These are phyloP conservation scores for Chamaecrista fasciculata DNA, from an alignment of 306 rosid genomes.

Conservation along the genomic window DNA sequence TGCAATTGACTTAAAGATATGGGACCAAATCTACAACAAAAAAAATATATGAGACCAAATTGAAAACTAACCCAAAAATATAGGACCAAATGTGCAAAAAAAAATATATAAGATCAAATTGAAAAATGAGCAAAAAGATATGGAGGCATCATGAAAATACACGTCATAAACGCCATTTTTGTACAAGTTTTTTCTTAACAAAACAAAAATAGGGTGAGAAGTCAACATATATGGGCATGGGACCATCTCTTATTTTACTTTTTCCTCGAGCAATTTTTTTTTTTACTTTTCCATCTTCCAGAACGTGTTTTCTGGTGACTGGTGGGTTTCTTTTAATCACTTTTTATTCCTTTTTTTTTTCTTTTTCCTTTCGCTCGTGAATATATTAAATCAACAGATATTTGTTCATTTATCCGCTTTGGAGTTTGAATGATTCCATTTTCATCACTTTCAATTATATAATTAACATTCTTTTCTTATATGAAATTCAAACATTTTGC, in stretches of 20 bases:
- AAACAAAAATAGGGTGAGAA: slow-evolving; percentile 24
- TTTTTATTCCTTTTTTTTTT: not conserved
- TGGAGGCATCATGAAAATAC: slow-evolving; percentile 4
- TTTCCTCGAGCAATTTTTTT: not conserved
- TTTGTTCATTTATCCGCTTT: not conserved
- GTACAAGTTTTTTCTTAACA: not conserved
- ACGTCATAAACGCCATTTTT: slow-evolving; percentile 11
- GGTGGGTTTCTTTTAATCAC: not conserved
- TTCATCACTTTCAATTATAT: not conserved
- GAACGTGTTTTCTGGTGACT: not conserved
- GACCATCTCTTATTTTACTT: slow-evolving; percentile 39
- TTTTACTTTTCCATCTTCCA: not conserved
- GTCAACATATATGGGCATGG: slow-evolving; percentile 51
- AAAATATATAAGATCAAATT: too few relatives aligned
- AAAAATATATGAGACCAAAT: too few relatives aligned
- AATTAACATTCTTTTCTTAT: not conserved
- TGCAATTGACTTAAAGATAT: too few relatives aligned
- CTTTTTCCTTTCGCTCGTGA: not conserved
- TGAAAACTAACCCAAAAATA: too few relatives aligned
- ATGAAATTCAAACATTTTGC: not conserved
- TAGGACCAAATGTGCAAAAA: too few relatives aligned
- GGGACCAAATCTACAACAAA: too few relatives aligned
- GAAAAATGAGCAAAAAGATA: too few relatives aligned
- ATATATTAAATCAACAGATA: slow-evolving; percentile 7
- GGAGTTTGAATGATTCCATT: not conserved